Evolutionary conservation across 2,329 filamentous ascomycete genomes (phyloP), one percentile per base, ranked within the genome.

Genomic region (Colletotrichum sp.): DNA sequence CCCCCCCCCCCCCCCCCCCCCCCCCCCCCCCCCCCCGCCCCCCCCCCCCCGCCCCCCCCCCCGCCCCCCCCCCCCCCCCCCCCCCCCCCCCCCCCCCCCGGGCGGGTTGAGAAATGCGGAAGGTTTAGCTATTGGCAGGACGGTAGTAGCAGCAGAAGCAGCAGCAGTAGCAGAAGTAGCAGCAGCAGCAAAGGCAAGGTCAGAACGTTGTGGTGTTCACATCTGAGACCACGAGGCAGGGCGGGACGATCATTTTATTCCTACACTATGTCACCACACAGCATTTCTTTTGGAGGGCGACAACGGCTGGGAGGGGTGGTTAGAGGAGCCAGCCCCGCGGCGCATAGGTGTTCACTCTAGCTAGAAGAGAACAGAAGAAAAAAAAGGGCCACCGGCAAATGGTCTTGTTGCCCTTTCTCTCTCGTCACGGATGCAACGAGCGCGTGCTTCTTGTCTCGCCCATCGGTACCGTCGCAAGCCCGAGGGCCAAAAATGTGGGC

Each of bases 401-500:
- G 44, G 1, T 52, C 44, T 52, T 52, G 44, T 52, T 21, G 62
- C 28, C 65, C 49, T 12, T 39, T 24, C 28, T 26, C 62, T 64
- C 62, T 65, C 26, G 60, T 59, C 34, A 30, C 62, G 60, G 69
- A 59, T 69, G 57, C 70, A 55, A 57, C 62, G 30, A 71, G 73
- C 69, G 72, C 62, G 39, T 75, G 72, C 73, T 62, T 66, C 13
- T 65, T 66, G 69, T 75, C 63, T 74, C 70, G 74, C 59, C 64
- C 71, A 65, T 76, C 74, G 74, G 74, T 69, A 60, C 65, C 26
- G 71, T 74, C 64, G 70, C 70, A 74, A 76, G 74, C 44, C 74
- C 70, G 70, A 74, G 71, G 59, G 39, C 32, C 57, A 72, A 69
- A 63, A 72, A 62, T 57, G 71, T 69, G 59, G 74, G 60, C 21